Base-by-base conservation (phyloP, 208 protist species). In the Trypanosoma melophagium region DNA sequence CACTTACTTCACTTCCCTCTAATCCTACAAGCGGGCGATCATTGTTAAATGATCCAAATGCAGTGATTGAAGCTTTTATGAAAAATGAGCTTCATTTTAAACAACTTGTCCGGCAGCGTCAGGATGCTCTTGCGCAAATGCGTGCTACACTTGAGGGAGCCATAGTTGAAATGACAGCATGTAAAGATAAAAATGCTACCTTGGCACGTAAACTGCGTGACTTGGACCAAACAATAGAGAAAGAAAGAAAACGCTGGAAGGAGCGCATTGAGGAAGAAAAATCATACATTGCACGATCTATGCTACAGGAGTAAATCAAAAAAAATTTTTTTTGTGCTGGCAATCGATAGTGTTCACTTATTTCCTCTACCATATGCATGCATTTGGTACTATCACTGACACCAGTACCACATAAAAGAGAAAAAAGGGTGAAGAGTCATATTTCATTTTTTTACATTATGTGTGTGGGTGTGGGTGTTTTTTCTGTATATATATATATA, bases 81-180 rank as follows among this genome's bases (percentile, higher is more conserved):
- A 92, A 90, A 59, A 93, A 95, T 52, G 85, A 93, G 65, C 62
- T 92, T 21, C 88, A 93, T 71, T 91, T 88, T 65, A 87, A 90
- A 47, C 84, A 95, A 59, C 74, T 95, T 14, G 82, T 89, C 74
- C 80, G 81, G 35, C 79, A 84, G 22, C 80, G 87, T 0, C 76
- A 80, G 31, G 80, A 87, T 21, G 83, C 86, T 17, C 71, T 95
- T 54, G 55, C 63, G 14, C 59, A 80, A 52, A 86, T 95, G 68
- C 84, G 83, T 25, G 58, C 65, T 10, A 71, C 77, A 3, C 66
- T 95, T 16, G 76, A 89, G 68, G 86, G 90, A 42, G 82, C 85
- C 22, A 77, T 86, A 65, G 70, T 61, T 8, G 81, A 89, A 25
- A 67, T 93, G 2, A 64, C 62, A 3, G 83, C 71, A 10, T 93